A percentile compares a stretch with the other conserved stretches of the same genome.
Conservation (phyloP, 1,284 basidiomycete species). For the Cystobasidium slooffiae region DNA sequence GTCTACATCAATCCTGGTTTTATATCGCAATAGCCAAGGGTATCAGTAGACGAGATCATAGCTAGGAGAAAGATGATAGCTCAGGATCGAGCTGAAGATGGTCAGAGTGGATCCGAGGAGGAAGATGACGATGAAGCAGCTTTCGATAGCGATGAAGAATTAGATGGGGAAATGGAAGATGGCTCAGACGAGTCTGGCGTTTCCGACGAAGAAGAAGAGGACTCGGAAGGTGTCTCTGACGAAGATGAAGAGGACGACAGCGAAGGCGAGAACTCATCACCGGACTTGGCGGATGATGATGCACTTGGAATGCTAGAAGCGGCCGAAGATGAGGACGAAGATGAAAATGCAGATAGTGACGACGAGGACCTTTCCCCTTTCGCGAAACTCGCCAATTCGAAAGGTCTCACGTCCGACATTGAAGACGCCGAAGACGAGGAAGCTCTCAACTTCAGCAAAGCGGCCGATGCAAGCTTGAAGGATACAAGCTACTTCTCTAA, state of each 20-base stretch:
- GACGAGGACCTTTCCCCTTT: slow-evolving; percentile 56
- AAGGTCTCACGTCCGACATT: slow-evolving; percentile 46
- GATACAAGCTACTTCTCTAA: slow-evolving; percentile 57
- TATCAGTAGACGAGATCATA: slow-evolving; percentile 92
- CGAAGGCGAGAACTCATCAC: slow-evolving; percentile 50
- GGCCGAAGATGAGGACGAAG: slow-evolving; percentile 53
- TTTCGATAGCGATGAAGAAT: slow-evolving; percentile 44
- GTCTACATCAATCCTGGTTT: neutral
- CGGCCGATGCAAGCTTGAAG: slow-evolving; percentile 54
- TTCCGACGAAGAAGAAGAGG: slow-evolving; percentile 35
- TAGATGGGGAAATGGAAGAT: slow-evolving; percentile 35
- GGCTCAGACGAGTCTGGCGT: slow-evolving; percentile 40
- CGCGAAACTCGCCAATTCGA: slow-evolving; percentile 57
- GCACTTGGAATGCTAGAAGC: slow-evolving; percentile 48
- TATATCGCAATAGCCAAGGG: slow-evolving; percentile 64
- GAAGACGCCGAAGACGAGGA: slow-evolving; percentile 57
- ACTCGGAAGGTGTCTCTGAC: slow-evolving; percentile 54
- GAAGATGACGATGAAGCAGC: slow-evolving; percentile 43
- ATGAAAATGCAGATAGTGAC: slow-evolving; percentile 47
- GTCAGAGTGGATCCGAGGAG: slow-evolving; percentile 48
- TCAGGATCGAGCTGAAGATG: slow-evolving; percentile 54
- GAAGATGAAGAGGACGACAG: slow-evolving; percentile 50
- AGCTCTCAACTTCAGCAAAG: slow-evolving; percentile 59
- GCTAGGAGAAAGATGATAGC: slow-evolving; percentile 64
- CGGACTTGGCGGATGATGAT: slow-evolving; percentile 40